A percentile compares a stretch with the other conserved stretches of the same genome.
These are phyloP conservation scores for Apiospora malaysiana DNA, from an alignment of 2,329 filamentous ascomycete species.

Conservation along the genomic window DNA sequence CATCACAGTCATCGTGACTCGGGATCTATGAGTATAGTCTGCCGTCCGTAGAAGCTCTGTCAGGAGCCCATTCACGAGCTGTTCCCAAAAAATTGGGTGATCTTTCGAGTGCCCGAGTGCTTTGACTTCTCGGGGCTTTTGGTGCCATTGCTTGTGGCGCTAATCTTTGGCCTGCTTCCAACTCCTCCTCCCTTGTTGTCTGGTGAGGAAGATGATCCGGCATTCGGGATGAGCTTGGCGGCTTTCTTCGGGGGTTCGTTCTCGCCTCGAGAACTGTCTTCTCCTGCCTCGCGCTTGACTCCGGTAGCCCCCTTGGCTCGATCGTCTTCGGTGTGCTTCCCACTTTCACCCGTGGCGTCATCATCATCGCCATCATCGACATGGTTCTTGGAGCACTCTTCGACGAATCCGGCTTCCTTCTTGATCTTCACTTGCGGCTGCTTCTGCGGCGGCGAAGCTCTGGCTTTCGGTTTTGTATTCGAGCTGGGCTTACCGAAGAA, in stretches of 20 bases:
- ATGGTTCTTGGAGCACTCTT: conserved; percentile 21
- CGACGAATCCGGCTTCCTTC: conserved; percentile 32
- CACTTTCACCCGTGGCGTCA: conserved; percentile 4
- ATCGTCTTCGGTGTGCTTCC: conserved; percentile 13
- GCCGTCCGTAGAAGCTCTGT: neutral
- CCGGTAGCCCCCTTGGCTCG: conserved; percentile 21
- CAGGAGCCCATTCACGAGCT: conserved; percentile 40
- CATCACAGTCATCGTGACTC: neutral
- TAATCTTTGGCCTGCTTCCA: conserved; percentile 40
- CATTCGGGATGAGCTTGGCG: neutral
- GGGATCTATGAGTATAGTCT: neutral
- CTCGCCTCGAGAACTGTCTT: neutral
- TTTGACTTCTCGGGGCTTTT: conserved; percentile 42
- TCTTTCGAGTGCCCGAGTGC: conserved; percentile 48
- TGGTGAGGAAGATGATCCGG: conserved; percentile 22
- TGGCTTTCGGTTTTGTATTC: conserved; percentile 38
- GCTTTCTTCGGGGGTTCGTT: conserved; percentile 23
- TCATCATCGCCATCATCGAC: neutral
- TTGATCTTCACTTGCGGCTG: conserved; percentile 34
- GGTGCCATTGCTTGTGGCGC: conserved; percentile 47
- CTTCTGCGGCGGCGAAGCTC: conserved; percentile 13
- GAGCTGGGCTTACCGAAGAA: conserved; percentile 75
- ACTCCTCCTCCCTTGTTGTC: conserved; percentile 29
- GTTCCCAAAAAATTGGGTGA: conserved; percentile 53
- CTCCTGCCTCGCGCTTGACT: conserved; percentile 39